Conservation (phyloP, 2,329 filamentous ascomycete genomes). For the Rutstroemia sp. region DNA sequence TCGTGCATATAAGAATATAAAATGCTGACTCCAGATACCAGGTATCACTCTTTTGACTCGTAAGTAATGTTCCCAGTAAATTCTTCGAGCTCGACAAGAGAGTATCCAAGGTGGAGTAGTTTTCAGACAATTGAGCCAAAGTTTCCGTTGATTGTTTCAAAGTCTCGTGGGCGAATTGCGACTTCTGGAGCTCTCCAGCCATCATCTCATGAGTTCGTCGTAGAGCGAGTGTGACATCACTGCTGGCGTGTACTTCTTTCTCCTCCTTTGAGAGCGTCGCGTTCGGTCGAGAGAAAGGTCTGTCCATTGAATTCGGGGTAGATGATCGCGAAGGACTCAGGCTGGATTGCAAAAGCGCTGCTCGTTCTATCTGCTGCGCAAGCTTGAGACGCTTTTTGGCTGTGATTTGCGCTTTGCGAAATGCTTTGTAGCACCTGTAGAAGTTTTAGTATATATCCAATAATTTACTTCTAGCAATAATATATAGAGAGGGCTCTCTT, state of each 20-base stretch:
- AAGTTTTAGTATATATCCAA: not conserved
- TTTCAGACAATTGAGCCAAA: slow-evolving; percentile 71
- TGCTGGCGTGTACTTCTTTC: slow-evolving; percentile 65
- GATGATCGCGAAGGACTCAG: slow-evolving; percentile 13
- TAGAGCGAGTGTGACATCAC: slow-evolving; percentile 77
- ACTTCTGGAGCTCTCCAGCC: slow-evolving; percentile 74
- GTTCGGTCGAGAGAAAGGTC: slow-evolving; percentile 14
- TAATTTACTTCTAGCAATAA: too few relatives aligned
- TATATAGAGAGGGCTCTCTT: slow-evolving; percentile 18
- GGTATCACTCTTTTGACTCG: slow-evolving; percentile 90
- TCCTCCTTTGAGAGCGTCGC: slow-evolving; percentile 50
- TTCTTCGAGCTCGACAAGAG: slow-evolving; percentile 68
- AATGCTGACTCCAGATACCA: slow-evolving; percentile 94
- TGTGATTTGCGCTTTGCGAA: slow-evolving; percentile 73
- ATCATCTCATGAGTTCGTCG: slow-evolving; percentile 82
- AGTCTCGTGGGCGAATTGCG: slow-evolving; percentile 84
- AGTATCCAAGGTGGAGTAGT: slow-evolving; percentile 71
- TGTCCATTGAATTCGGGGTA: slow-evolving; percentile 33
- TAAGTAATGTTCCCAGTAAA: slow-evolving; percentile 70
- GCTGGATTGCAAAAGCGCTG: slow-evolving; percentile 59
- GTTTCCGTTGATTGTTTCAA: slow-evolving; percentile 78
- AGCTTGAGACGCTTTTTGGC: slow-evolving; percentile 69
- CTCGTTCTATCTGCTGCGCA: slow-evolving; percentile 69
- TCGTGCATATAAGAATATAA: slow-evolving; percentile 70
- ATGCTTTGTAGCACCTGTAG: slow-evolving; percentile 41